A percentile compares a stretch with the other conserved stretches of the same genome.
Conservation (phyloP, 495 filamentous ascomycete species). For the Lichenothelia convexa region DNA sequence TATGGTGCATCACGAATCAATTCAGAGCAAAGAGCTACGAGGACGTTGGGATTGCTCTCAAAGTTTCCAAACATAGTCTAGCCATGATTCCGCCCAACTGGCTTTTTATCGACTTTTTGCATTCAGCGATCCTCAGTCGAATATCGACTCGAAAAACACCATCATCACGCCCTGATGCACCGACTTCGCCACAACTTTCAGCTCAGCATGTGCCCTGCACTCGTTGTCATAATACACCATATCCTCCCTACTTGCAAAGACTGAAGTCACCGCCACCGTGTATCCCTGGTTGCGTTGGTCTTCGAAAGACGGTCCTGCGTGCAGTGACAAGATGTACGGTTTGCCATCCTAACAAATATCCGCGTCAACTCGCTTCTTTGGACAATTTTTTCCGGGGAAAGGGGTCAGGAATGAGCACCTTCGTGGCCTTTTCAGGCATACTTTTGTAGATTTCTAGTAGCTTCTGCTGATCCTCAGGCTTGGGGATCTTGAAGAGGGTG, state of each 20-base stretch:
- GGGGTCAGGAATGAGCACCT: conserved; percentile 27
- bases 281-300: conserved; percentile 44
- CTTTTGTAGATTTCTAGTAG: conserved; percentile 32
- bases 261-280: conserved; percentile 38
- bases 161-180: too few relatives aligned
- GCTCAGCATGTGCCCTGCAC: conserved; percentile 39
- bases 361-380: not conserved
- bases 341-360: conserved; percentile 41
- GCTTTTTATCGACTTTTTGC: too few relatives aligned
- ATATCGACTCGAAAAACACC: too few relatives aligned
- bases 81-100: too few relatives aligned
- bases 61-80: too few relatives aligned
- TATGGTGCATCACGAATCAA: too few relatives aligned
- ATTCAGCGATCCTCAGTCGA: too few relatives aligned
- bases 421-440: conserved; percentile 30
- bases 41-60: too few relatives aligned
- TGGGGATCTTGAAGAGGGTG: conserved; percentile 41
- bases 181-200: too few relatives aligned
- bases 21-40: too few relatives aligned
- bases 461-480: conserved; percentile 25
- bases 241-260: conserved; percentile 44
- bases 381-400: not conserved
- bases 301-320: conserved; percentile 25
- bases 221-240: conserved; percentile 51
- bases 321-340: conserved; percentile 39